Evolutionary conservation across 306 rosid genomes (phyloP), one percentile per base, ranked within the genome.

Genomic region (Sindora glabra): DNA sequence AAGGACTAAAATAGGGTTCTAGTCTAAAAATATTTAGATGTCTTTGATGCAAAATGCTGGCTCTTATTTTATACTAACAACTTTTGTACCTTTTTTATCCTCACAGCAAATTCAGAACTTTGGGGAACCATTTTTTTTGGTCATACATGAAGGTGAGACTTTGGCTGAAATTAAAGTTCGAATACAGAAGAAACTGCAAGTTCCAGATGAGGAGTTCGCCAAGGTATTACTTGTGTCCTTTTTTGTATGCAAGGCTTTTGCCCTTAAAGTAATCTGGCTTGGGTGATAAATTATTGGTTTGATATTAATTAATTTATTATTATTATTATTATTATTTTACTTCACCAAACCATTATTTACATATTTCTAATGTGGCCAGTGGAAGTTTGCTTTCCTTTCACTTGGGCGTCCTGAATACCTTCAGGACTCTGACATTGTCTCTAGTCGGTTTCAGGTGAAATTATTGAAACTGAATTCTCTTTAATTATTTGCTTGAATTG

Each of bases 341-440:
- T 44, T 24, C 54, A 38, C 44, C 41, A 67, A 42, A 72, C 34
- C 15, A 3, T 33, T 22, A 23, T 46, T 57, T 4, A 8, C 32
- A 29, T 53, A 2, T 74, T 23, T 59, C 56, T 25, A 37, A 18
- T 49, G 62, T 69, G 68, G 69, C 49, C 84, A 89, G 97, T 89
- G 90, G 97, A 89, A 82, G 67, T 86, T 89, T 80, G 97, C 97
- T 25, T 86, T 86, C 68, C 76, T 89, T 52, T 86, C 95, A 2
- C 74, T 86, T 21, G 97, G 97, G 69, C 92, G 95, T 49, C 97
- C 97, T 15, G 95, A 89, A 48, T 89, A 89, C 65, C 97, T 89
- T 44, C 89, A 78, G 65, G 97, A 89, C 71, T 59, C 83, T 14
- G 97, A 89, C 56, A 56, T 84, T 12, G 89, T 89, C 25, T 84